Percentiles rank a stretch among this genome's conserved stretches.
Evolutionary conservation across 2,329 filamentous ascomycete genomes (phyloP).

Genomic region (Alternaria ethzedia): DNA sequence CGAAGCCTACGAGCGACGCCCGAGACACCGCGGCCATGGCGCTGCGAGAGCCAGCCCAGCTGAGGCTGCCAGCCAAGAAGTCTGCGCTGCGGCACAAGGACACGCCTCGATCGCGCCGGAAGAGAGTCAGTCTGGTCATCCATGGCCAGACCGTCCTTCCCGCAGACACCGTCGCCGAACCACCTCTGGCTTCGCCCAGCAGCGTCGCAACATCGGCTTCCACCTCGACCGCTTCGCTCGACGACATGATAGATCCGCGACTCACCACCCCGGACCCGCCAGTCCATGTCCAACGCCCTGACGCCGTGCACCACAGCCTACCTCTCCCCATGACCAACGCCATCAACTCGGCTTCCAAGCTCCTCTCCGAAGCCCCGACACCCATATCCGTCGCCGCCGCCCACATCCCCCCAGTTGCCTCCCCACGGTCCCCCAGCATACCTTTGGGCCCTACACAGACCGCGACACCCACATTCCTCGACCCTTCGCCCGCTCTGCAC

Average conservation of each 20-base stretch:
- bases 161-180: constrained; percentile 41
- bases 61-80: constrained; percentile 33
- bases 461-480: constrained; percentile 32
- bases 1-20: constrained; percentile 24
- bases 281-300: constrained; percentile 26
- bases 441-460: constrained; percentile 28
- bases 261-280: constrained; percentile 23
- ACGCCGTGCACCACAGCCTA: constrained; percentile 43
- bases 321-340: constrained; percentile 28
- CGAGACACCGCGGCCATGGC: constrained; percentile 21
- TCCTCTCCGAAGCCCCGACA: constrained; percentile 21
- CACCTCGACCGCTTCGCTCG: constrained; percentile 37
- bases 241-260: constrained; percentile 44
- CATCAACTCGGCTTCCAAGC: constrained; percentile 31
- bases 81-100: constrained; percentile 40
- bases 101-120: constrained; percentile 32
- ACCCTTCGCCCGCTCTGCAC: constrained; percentile 25
- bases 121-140: constrained; percentile 47
- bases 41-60: constrained; percentile 12
- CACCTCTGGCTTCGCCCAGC: constrained; percentile 35
- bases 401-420: constrained; percentile 22
- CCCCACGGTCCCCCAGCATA: constrained; percentile 19
- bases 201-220: constrained; percentile 40
- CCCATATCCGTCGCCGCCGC: constrained; percentile 11
- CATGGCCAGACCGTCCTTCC: constrained; percentile 48